Evolutionary conservation across 2,329 filamentous ascomycete species (phyloP), one percentile per base, ranked within the genome.

Genomic region (Cercospora nicotianae): DNA sequence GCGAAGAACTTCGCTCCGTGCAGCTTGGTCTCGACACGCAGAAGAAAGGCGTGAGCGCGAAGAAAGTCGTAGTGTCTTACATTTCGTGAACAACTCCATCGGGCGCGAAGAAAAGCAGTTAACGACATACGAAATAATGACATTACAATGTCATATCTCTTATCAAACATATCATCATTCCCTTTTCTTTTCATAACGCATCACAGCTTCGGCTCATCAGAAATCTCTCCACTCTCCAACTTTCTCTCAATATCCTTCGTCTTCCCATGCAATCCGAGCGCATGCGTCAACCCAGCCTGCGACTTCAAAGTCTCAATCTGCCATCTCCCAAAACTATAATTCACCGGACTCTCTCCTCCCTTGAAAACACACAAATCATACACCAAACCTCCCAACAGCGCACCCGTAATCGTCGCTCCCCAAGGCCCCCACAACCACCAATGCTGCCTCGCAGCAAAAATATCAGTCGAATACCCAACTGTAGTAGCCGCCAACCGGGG

Each of bases 281-380:
- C 30, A 33, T 72, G 68, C 53, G 69, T 42, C 36, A 75, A 67
- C 7, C 65, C 70, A 16, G 67, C 59, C 63, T 71, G 68, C 31
- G 70, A 62, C 63, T 73, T 71, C 58, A 73, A 66, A 3, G 66
- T 64, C 18, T 75, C 69, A 30, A 67, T 65, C 65, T 70, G 71
- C 72, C 75, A 75, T 9, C 72, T 65, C 26, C 67, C 65, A 3
- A 81, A 69, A 8, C 70, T 81, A 72, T 85, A 85, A 69, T 85
- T 86, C n/a, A 86, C 79, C 0, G 83, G 84, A 63, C 79, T 82
- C 72, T 86, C 84, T 1, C 82, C 83, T 28, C 75, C 75, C 6
- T 82, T 82, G 73, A 85, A 86, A 60, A 86, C 82, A 55, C 81
- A 80, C n/a, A 79, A 77, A 74, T 85, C 83, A 72, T 86, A 86